Evolutionary conservation across 805 yeast genomes (phyloP).

Genomic region (Saccharomycopsis vini): DNA sequence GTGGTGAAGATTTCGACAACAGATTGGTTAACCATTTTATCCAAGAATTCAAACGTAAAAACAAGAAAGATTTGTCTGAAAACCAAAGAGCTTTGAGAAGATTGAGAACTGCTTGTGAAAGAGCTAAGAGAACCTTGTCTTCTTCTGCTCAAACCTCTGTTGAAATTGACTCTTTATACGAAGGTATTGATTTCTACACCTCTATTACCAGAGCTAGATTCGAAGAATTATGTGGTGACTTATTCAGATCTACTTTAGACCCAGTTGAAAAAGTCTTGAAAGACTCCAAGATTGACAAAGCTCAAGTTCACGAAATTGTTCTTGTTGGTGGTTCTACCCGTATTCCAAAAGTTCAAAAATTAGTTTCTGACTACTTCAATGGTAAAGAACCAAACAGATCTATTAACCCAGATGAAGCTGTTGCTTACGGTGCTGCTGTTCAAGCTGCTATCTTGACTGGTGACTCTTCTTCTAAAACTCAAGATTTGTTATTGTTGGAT

Average conservation of each 20-base stretch:
- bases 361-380: slow-evolving; percentile 94
- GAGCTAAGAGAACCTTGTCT: slow-evolving; percentile 98
- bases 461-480: slow-evolving; percentile 95
- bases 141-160: slow-evolving; percentile 95
- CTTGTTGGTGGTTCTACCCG: slow-evolving; percentile 98
- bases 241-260: slow-evolving; percentile 89
- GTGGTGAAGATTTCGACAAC: slow-evolving; percentile 99
- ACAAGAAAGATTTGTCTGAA: slow-evolving; percentile 85
- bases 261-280: slow-evolving; percentile 95
- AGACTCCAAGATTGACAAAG: slow-evolving; percentile 89
- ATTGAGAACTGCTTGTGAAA: slow-evolving; percentile 97
- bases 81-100: slow-evolving; percentile 98
- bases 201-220: slow-evolving; percentile 98
- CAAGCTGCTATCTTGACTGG: slow-evolving; percentile 98
- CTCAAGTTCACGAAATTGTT: slow-evolving; percentile 88
- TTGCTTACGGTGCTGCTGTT: slow-evolving; percentile 99
- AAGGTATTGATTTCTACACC: slow-evolving; percentile 96
- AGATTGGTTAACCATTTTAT: slow-evolving; percentile 91
- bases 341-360: slow-evolving; percentile 97
- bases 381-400: slow-evolving; percentile 98
- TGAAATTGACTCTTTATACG: slow-evolving; percentile 92
- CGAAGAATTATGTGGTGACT: slow-evolving; percentile 94
- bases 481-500: slow-evolving; percentile 92
- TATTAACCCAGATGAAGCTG: slow-evolving; percentile 98
- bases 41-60: slow-evolving; percentile 94